phyloP scores from a whole-genome alignment of 1,284 basidiomycete species.

The Moniliella sp. region DNA sequence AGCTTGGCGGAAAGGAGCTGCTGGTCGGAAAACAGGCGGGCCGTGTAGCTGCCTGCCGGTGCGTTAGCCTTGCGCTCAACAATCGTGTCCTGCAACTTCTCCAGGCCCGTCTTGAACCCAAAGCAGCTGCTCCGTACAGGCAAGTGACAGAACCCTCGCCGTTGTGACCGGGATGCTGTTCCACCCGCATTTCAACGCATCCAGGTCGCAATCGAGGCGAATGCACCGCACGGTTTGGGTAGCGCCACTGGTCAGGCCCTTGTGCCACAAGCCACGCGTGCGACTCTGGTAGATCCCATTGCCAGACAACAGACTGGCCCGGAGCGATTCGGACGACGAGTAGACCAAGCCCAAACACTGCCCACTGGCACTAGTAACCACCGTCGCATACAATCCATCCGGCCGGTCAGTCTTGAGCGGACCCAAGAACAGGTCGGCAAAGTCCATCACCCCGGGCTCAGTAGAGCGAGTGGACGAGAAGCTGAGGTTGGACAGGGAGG shows the following conservation, averaged over 20 bases:
- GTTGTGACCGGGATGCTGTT: conserved; percentile 50
- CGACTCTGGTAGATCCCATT: conserved; percentile 89
- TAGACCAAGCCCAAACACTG: conserved; percentile 71
- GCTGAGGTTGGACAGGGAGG: conserved; percentile 16
- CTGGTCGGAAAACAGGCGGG: conserved; percentile 61
- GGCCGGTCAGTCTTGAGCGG: conserved; percentile 62
- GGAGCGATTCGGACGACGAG: conserved; percentile 71
- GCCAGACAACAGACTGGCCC: conserved; percentile 64
- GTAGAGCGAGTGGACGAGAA: conserved; percentile 3
- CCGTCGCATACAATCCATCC: conserved; percentile 77
- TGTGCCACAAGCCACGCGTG: conserved; percentile 74
- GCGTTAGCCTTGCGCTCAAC: conserved; percentile 51
- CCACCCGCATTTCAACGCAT: conserved; percentile 75
- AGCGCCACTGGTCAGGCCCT: conserved; percentile 84
- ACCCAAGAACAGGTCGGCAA: conserved; percentile 34
- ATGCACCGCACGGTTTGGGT: conserved; percentile 70
- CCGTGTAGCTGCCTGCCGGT: conserved; percentile 78
- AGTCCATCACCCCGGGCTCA: conserved; percentile 13
- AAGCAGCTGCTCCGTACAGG: conserved; percentile 50
- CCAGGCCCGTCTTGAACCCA: conserved; percentile 49
- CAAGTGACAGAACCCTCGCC: conserved; percentile 63
- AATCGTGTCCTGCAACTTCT: conserved; percentile 62
- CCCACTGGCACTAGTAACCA: conserved; percentile 53
- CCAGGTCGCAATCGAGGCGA: conserved; percentile 72
- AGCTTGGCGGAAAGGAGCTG: conserved; percentile 72